Conservation (phyloP, 495 filamentous ascomycete genomes). For the Aspergillus baeticus region DNA sequence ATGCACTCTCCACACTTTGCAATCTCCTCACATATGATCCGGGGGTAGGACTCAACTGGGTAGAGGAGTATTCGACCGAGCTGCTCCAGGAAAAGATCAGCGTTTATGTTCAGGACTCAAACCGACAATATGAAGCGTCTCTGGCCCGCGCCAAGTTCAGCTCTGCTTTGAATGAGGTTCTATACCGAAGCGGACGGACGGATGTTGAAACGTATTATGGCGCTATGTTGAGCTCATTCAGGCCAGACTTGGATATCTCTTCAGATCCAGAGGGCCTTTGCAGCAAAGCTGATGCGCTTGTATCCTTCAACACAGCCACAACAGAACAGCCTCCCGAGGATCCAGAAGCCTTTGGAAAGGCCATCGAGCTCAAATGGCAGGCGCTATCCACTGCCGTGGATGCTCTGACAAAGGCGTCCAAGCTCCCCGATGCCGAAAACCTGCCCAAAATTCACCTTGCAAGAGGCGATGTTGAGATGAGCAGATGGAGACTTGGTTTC, state of each 20-base stretch:
- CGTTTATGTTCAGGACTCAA: slow-evolving; percentile 42
- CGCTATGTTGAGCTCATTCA: slow-evolving; percentile 46
- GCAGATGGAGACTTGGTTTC: slow-evolving; percentile 54
- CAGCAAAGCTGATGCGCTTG: slow-evolving; percentile 57
- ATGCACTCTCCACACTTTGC: slow-evolving; percentile 56
- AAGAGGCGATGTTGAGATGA: slow-evolving; percentile 62
- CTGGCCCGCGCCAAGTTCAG: slow-evolving; percentile 55
- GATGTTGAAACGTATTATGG: slow-evolving; percentile 50
- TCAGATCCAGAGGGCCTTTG: slow-evolving; percentile 51
- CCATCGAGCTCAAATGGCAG: slow-evolving; percentile 45
- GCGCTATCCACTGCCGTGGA: slow-evolving; percentile 47
- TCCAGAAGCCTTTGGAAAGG: slow-evolving; percentile 26
- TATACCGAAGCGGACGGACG: slow-evolving; percentile 49
- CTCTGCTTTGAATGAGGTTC: slow-evolving; percentile 52
- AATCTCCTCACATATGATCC: slow-evolving; percentile 46
- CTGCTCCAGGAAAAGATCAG: slow-evolving; percentile 47
- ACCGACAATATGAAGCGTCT: slow-evolving; percentile 48
- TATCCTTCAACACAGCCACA: slow-evolving; percentile 49
- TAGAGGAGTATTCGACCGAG: slow-evolving; percentile 53
- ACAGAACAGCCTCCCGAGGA: slow-evolving; percentile 34
- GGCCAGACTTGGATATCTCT: slow-evolving; percentile 37
- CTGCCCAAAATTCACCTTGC: slow-evolving; percentile 58
- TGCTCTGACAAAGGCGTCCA: slow-evolving; percentile 52
- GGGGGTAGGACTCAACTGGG: slow-evolving; percentile 46
- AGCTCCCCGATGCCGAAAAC: slow-evolving; percentile 50